Percentiles rank a stretch among this genome's conserved stretches.
Evolutionary conservation across 202 grass and related monocot genomes (phyloP).

Genomic region (Digitaria exilis): DNA sequence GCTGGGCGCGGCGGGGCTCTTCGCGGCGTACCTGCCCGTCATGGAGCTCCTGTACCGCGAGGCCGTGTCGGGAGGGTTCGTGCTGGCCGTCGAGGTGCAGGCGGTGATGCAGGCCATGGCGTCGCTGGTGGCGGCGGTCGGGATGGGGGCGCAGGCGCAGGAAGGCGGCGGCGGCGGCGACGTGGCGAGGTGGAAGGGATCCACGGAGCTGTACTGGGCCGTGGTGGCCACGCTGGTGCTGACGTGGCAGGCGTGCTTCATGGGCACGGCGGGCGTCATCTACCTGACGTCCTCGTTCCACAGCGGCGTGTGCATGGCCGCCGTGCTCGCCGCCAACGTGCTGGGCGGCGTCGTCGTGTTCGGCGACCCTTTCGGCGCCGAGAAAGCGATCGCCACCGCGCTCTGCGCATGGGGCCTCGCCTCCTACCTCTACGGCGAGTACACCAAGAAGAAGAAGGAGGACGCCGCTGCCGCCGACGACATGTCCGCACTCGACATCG

Average conservation of each 20-base stretch:
- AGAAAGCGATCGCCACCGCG: conserved; percentile 68
- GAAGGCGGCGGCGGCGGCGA: conserved; percentile 34
- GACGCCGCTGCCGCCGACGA: background rate
- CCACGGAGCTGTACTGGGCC: conserved; percentile 52
- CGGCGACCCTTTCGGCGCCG: conserved; percentile 67
- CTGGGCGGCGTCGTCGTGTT: conserved; percentile 68
- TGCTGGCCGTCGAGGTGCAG: conserved; percentile 47
- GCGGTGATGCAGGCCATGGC: conserved; percentile 66
- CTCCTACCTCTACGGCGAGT: conserved; percentile 85
- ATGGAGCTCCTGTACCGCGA: conserved; percentile 78
- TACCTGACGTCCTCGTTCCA: conserved; percentile 80
- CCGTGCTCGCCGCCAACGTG: conserved; percentile 71
- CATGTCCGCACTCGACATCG: background rate
- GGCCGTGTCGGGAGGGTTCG: conserved; percentile 43
- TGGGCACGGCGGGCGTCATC: conserved; percentile 86
- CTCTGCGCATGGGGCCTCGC: conserved; percentile 81
- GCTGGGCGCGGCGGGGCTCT: conserved; percentile 69
- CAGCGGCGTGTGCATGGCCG: conserved; percentile 84
- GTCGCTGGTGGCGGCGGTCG: conserved; percentile 32
- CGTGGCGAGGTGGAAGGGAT: conserved; percentile 51
- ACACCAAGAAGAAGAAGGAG: conserved; percentile 43
- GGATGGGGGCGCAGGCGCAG: conserved; percentile 33
- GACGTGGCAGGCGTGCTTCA: conserved; percentile 94
- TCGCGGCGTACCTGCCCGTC: conserved; percentile 68
- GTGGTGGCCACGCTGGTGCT: conserved; percentile 51